Evolutionary conservation across 441 rosid species (phyloP).

Genomic region (Populus hybrid): DNA sequence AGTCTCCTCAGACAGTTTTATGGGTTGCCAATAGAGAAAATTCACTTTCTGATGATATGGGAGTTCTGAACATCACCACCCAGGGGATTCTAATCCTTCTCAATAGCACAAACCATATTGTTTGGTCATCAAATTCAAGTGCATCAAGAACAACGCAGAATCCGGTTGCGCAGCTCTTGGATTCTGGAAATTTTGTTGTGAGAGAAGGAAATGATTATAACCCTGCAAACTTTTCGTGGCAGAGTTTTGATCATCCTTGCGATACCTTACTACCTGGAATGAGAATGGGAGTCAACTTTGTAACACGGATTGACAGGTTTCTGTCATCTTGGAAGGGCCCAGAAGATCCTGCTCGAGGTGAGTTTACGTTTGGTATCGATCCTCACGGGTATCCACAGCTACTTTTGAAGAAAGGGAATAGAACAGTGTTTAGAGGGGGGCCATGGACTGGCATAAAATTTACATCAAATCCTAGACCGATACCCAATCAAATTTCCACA

Average conservation of each 20-base stretch:
- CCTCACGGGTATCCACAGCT: slow-evolving; percentile 42
- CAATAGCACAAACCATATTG: slow-evolving; percentile 22
- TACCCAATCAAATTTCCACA: slow-evolving; percentile 12
- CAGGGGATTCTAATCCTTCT: slow-evolving; percentile 35
- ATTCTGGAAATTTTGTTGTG: slow-evolving; percentile 46
- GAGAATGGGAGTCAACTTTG: slow-evolving; percentile 39
- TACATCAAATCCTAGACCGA: slow-evolving; percentile 46
- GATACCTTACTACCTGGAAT: slow-evolving; percentile 55
- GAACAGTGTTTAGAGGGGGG: slow-evolving; percentile 42
- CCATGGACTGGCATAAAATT: slow-evolving; percentile 50
- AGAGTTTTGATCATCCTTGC: slow-evolving; percentile 54
- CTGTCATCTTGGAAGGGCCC: slow-evolving; percentile 55
- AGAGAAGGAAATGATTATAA: slow-evolving; percentile 16
- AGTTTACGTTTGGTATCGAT: slow-evolving; percentile 37
- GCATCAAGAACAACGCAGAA: slow-evolving; percentile 7
- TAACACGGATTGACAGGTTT: slow-evolving; percentile 34
- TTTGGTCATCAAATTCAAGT: slow-evolving; percentile 47
- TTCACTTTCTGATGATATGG: slow-evolving; percentile 32
- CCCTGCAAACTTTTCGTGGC: slow-evolving; percentile 34
- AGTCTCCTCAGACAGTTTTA: slow-evolving; percentile 20
- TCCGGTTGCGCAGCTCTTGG: slow-evolving; percentile 20
- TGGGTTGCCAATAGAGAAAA: slow-evolving; percentile 70
- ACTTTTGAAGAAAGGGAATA: slow-evolving; percentile 26
- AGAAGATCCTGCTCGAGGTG: slow-evolving; percentile 54
- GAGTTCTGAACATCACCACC: slow-evolving; percentile 30